phyloP scores from a whole-genome alignment of 2,329 filamentous ascomycete species.

The Cercospora citrullina region DNA sequence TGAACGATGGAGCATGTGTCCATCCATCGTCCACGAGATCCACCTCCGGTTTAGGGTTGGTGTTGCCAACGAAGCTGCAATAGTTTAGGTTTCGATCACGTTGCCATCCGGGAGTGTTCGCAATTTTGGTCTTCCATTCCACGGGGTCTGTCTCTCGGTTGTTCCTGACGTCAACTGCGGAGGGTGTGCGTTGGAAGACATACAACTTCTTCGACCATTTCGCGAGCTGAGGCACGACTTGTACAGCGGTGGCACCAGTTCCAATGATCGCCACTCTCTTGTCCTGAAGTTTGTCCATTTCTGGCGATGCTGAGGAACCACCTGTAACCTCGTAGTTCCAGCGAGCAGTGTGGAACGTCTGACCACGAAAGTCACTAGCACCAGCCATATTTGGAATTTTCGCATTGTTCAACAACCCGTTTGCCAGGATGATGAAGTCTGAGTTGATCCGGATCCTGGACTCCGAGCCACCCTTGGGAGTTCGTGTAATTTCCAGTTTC shows the following conservation, averaged over 20 bases:
- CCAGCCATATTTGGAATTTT: slow-evolving; percentile 50
- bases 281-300: slow-evolving; percentile 41
- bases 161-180: slow-evolving; percentile 39
- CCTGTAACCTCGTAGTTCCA: slow-evolving; percentile 50
- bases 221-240: slow-evolving; percentile 45
- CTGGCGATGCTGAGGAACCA: slow-evolving; percentile 37
- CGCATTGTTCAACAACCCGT: slow-evolving; percentile 46
- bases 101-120: slow-evolving; percentile 53
- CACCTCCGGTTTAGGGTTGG: slow-evolving; percentile 36
- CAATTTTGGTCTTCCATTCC: slow-evolving; percentile 43
- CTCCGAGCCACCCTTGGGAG: slow-evolving; percentile 33
- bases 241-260: slow-evolving; percentile 48
- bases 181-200: slow-evolving; percentile 50
- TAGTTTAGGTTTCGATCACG: slow-evolving; percentile 49
- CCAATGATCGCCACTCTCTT: slow-evolving; percentile 49
- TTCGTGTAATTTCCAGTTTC: slow-evolving; percentile 36
- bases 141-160: slow-evolving; percentile 46
- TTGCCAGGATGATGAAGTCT: slow-evolving; percentile 44
- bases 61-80: slow-evolving; percentile 41
- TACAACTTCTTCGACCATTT: slow-evolving; percentile 42
- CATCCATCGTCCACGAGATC: slow-evolving; percentile 46
- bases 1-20: slow-evolving; percentile 22
- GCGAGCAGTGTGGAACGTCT: slow-evolving; percentile 47
- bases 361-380: slow-evolving; percentile 42
- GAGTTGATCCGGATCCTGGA: slow-evolving; percentile 36